These are phyloP conservation scores for Spiromastix sp. DNA, from an alignment of 2,329 filamentous ascomycete genomes.

Conservation along the genomic window DNA sequence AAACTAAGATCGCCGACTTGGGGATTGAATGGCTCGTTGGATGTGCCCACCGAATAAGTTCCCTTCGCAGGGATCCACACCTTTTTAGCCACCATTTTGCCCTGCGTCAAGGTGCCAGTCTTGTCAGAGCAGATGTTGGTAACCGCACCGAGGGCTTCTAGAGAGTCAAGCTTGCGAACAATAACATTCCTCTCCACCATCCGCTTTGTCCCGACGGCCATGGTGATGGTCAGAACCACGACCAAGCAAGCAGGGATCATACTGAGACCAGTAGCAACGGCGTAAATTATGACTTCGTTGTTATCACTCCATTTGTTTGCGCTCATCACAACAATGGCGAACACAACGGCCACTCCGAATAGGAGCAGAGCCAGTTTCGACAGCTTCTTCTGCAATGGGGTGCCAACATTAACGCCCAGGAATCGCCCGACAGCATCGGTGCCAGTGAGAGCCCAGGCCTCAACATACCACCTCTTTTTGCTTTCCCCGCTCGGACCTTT, in stretches of 20 bases:
- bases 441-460: slow-evolving; percentile 43
- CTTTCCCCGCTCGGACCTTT: slow-evolving; percentile 39
- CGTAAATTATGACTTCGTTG: slow-evolving; percentile 55
- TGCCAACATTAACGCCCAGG: slow-evolving; percentile 58
- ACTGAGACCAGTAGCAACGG: slow-evolving; percentile 47
- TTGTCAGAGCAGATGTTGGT: slow-evolving; percentile 50
- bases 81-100: slow-evolving; percentile 53
- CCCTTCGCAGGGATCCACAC: slow-evolving; percentile 50
- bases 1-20: slow-evolving; percentile 40
- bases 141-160: slow-evolving; percentile 53
- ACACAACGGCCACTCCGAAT: slow-evolving; percentile 56
- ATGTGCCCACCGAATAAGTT: slow-evolving; percentile 47
- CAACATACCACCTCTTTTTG: slow-evolving; percentile 43
- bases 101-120: slow-evolving; percentile 52
- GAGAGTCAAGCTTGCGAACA: slow-evolving; percentile 46
- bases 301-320: slow-evolving; percentile 48
- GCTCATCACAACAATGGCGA: slow-evolving; percentile 58
- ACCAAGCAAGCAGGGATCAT: slow-evolving; percentile 56
- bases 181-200: slow-evolving; percentile 50
- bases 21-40: slow-evolving; percentile 48
- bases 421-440: slow-evolving; percentile 52
- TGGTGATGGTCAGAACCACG: slow-evolving; percentile 57
- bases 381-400: slow-evolving; percentile 58
- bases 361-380: slow-evolving; percentile 57
- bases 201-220: slow-evolving; percentile 50